Base-by-base conservation (phyloP, 2,329 filamentous ascomycete genomes). In the Lojkania enalia region DNA sequence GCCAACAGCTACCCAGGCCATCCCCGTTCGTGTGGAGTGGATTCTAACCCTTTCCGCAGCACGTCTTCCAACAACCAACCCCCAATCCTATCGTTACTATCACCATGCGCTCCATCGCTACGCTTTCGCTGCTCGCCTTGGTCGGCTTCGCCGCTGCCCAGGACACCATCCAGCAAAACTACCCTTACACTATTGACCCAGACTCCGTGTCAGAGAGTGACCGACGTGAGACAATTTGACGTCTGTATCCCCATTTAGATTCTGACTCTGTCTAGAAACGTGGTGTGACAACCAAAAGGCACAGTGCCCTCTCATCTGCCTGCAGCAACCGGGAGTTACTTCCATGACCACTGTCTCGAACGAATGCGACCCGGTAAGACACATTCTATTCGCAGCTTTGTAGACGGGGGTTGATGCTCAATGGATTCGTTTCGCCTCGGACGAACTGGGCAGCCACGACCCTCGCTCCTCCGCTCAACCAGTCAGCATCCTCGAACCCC, bases 221-320 rank as follows among this genome's bases (percentile, higher is more conserved):
- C 36, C 76, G 80, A 70, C 67, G 82, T 84, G 74, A 45, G 82
- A 66, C 20, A 9, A 13, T 19, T 2, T 4, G 14, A 6, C 9
- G 13, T 33, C 13, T 32, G 21, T 21, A 14, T 31, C 7, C 13
- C 25, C 29, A 39, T 27, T 33, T 33, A 7, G 7, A 11, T 9
- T 6, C 30, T 14, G 19, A 33, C 18, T 42, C 3, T 5, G 15
- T 46, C 5, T 31, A 84, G 81, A 77, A 47, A 61, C 64, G 9
- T 92, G 87, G 87, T 92, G 87, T 69, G 48, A 67, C 19, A 75
- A 77, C 54, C 82, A 90, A 71, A 73, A 62, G 54, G 75, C 76
- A 57, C 77, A 80, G 41, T 91, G 87, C 72, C 87, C 86, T 11
- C 70, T 84, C 54, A 87, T 91, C 70, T 91, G 87, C 77, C 71